Conservation (phyloP, 257 asterid genomes). For the Plantago elongata region DNA sequence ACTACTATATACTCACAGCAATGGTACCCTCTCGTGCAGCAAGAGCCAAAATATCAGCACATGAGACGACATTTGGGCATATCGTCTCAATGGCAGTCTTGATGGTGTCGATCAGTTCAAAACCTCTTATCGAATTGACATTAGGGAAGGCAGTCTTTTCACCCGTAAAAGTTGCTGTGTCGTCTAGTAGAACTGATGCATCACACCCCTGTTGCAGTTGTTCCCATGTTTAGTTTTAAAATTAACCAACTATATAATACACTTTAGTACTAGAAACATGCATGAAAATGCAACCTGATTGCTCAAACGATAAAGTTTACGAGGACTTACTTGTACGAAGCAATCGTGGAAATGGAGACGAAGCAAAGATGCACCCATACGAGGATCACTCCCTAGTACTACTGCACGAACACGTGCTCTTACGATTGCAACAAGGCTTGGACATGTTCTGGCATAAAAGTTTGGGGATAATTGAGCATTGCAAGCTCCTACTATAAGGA, state of each 20-base stretch:
- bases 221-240: not conserved
- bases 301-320: not conserved
- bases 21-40: conserved; percentile 65
- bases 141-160: conserved; percentile 62
- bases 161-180: conserved; percentile 58
- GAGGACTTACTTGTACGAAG: conserved; percentile 44
- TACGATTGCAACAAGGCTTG: conserved; percentile 41
- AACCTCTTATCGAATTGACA: conserved; percentile 60
- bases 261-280: not conserved
- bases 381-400: conserved; percentile 28
- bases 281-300: too few species aligned
- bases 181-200: conserved; percentile 64
- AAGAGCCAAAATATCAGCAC: conserved; percentile 69
- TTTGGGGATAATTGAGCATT: conserved; percentile 47
- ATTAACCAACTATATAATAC: not conserved
- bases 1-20: conserved; percentile 36
- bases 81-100: conserved; percentile 49
- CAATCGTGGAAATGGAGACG: conserved; percentile 61
- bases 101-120: conserved; percentile 59
- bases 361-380: conserved; percentile 59
- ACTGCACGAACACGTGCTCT: conserved; percentile 34
- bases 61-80: conserved; percentile 55
- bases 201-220: conserved; percentile 60
- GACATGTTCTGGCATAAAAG: conserved; percentile 50
- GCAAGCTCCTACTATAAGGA: conserved; percentile 30